These are phyloP conservation scores for Candida sanyiensis DNA, from an alignment of 805 yeast genomes.

Conservation along the genomic window DNA sequence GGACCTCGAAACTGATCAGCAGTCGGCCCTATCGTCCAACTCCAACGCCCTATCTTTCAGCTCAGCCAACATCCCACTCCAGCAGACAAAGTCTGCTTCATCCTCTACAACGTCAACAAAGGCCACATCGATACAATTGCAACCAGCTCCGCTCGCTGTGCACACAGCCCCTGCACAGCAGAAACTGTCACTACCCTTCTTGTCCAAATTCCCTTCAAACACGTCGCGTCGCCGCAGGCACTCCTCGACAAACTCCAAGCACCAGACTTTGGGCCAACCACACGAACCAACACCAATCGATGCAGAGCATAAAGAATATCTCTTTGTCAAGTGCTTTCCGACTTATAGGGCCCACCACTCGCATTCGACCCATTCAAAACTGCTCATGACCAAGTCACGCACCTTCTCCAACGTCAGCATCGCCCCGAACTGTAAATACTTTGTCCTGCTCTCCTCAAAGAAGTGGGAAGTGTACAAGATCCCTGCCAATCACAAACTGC, in stretches of 20 bases:
- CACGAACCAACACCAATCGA: too few species aligned
- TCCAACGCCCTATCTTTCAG: slow-evolving; percentile 2
- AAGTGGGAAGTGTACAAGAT: slow-evolving; percentile 72
- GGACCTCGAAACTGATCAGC: slow-evolving; percentile 8
- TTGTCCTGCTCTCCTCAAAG: slow-evolving; percentile 60
- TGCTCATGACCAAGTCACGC: slow-evolving; percentile 43
- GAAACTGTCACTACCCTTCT: slow-evolving; percentile 2
- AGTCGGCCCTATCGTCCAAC: slow-evolving; percentile 4
- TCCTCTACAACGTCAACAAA: neutral
- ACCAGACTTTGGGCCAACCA: slow-evolving; percentile 1
- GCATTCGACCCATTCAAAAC: slow-evolving; percentile 46
- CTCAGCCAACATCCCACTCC: neutral
- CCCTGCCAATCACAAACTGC: slow-evolving; percentile 31
- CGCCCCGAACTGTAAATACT: slow-evolving; percentile 57
- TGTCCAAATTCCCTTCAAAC: slow-evolving; percentile 10
- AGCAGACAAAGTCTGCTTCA: slow-evolving; percentile 1
- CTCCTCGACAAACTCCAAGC: neutral
- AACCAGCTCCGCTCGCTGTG: neutral
- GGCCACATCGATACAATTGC: neutral
- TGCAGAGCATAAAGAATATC: slow-evolving; percentile 50
- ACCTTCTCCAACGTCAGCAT: slow-evolving; percentile 51
- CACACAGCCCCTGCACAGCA: neutral
- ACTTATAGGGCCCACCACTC: slow-evolving; percentile 60
- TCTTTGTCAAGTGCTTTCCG: slow-evolving; percentile 79
- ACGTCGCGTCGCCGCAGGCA: neutral